Conservation (phyloP, 371 early-diverging fungal species). For the Syncephalis plumigaleata region DNA sequence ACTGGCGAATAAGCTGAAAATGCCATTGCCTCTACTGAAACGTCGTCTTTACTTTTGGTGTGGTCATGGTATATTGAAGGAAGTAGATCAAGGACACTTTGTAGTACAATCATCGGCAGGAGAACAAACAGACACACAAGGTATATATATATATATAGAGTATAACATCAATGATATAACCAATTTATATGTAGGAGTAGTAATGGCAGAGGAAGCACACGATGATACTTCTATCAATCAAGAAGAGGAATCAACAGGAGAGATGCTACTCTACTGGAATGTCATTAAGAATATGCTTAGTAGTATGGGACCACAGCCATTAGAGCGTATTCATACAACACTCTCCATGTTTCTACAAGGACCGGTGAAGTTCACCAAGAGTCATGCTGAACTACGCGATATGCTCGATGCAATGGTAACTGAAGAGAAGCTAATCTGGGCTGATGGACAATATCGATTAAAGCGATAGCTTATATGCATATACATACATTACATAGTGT, state of each 20-base stretch:
- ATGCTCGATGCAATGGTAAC: slow-evolving; percentile 5
- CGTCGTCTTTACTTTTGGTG: slow-evolving; percentile 3
- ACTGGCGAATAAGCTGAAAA: slow-evolving; percentile 12
- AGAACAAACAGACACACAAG: no score
- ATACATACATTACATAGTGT: no score
- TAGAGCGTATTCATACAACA: slow-evolving; percentile 5
- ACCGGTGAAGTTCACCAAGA: background rate
- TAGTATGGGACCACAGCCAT: slow-evolving; percentile 4
- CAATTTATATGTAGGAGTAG: no score
- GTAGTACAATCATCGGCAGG: background rate
- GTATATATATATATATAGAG: no score
- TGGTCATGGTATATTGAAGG: slow-evolving; percentile 5
- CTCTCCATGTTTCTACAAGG: slow-evolving; percentile 3
- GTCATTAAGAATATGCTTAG: slow-evolving; percentile 3
- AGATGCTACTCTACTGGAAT: slow-evolving; percentile 5
- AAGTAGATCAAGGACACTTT: background rate
- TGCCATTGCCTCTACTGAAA: background rate
- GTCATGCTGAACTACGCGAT: background rate
- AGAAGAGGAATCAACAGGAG: slow-evolving; percentile 4
- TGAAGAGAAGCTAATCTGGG: slow-evolving; percentile 6
- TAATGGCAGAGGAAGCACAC: no score
- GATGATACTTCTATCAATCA: background rate
- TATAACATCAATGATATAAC: background rate
- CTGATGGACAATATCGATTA: slow-evolving; percentile 4
- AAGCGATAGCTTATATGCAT: slow-evolving; percentile 2